Percentiles rank a stretch among this genome's conserved stretches.
phyloP scores from a whole-genome alignment of 192 early-diverging fungal genomes.

The Geranomyces michiganensis region DNA sequence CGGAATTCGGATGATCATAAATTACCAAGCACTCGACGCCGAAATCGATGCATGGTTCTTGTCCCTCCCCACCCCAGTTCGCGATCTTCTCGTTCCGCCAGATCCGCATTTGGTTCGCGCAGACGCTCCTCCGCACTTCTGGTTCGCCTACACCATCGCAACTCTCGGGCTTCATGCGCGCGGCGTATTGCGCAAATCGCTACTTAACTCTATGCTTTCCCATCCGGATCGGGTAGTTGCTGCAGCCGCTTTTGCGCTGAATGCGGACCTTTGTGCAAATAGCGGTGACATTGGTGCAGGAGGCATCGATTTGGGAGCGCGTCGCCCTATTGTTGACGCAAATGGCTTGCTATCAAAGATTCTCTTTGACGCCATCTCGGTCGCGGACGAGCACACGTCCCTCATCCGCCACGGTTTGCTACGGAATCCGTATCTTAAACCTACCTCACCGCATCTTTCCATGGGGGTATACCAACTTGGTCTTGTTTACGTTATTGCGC shows the following conservation, averaged over 20 bases:
- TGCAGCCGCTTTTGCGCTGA: constrained; percentile 18
- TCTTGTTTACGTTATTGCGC: constrained; percentile 22
- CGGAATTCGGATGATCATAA: constrained; percentile 14
- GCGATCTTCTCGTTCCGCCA: constrained; percentile 1
- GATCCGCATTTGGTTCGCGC: background rate
- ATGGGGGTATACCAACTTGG: constrained; percentile 27
- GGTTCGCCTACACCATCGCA: constrained; percentile 14
- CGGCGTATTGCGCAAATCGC: constrained; percentile 22
- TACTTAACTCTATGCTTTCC: constrained; percentile 11
- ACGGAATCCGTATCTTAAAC: background rate
- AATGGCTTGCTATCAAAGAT: constrained; percentile 1
- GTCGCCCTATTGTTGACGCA: background rate
- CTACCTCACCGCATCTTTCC: constrained; percentile 15
- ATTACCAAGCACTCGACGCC: constrained; percentile 25
- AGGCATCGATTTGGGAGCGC: background rate
- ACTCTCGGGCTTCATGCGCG: constrained; percentile 18
- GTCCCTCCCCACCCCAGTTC: constrained; percentile 20
- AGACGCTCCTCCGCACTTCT: constrained; percentile 9
- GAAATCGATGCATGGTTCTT: constrained; percentile 25
- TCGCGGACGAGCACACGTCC: constrained; percentile 13
- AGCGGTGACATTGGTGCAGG: too few species aligned
- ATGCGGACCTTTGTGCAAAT: background rate
- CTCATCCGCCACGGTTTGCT: constrained; percentile 1
- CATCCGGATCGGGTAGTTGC: constrained; percentile 7
- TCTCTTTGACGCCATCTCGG: constrained; percentile 14